Percentiles rank a stretch among this genome's conserved stretches.
These are phyloP conservation scores for Flaveria bidentis DNA, from an alignment of 129 eudicot species.

Conservation along the genomic window DNA sequence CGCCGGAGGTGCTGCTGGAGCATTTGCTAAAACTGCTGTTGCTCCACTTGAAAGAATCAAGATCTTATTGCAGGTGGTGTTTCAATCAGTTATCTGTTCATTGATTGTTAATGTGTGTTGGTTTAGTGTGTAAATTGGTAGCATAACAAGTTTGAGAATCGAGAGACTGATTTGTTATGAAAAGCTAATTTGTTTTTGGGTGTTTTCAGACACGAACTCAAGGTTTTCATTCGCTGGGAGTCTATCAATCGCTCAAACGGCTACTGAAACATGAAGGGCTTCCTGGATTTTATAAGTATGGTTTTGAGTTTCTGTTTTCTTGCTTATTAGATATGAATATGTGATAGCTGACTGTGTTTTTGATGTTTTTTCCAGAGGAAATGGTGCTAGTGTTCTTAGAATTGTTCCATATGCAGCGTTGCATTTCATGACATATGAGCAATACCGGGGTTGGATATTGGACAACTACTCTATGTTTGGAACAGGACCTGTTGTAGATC, in stretches of 20 bases:
- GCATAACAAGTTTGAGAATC: not conserved
- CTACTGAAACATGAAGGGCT: conserved; percentile 84
- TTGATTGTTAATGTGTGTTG: not conserved
- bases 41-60: conserved; percentile 92
- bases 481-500: conserved; percentile 91
- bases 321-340: not conserved
- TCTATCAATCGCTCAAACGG: conserved; percentile 73
- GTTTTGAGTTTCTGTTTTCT: not conserved
- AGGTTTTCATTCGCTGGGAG: conserved; percentile 85
- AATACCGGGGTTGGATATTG: conserved; percentile 69
- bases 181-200: not conserved
- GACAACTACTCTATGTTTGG: conserved; percentile 73
- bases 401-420: conserved; percentile 94
- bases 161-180: not conserved
- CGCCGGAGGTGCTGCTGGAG: conserved; percentile 99
- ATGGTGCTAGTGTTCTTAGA: conserved; percentile 92
- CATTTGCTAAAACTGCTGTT: conserved; percentile 88
- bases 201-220: conserved; percentile 76
- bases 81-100: not conserved
- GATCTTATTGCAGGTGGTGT: conserved; percentile 76
- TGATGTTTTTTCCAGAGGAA: conserved; percentile 59
- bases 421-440: conserved; percentile 98
- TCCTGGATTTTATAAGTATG: conserved; percentile 86
- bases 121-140: not conserved
- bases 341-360: not conserved